These are phyloP conservation scores for Isatis tinctoria DNA, from an alignment of 345 rosid genomes.

Conservation along the genomic window DNA sequence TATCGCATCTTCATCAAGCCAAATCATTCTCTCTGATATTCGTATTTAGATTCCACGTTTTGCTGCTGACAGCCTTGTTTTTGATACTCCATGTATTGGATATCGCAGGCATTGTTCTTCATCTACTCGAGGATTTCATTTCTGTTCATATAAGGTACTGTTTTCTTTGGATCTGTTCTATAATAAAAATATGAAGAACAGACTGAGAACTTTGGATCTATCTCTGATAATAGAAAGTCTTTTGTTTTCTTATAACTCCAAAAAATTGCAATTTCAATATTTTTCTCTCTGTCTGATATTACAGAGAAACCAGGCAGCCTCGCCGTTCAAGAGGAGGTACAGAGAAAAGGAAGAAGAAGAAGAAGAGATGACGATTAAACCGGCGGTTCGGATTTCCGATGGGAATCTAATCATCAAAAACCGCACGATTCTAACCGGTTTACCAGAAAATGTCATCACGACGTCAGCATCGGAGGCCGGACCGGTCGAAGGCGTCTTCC, in stretches of 20 bases:
- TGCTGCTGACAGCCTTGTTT: constrained; percentile 20
- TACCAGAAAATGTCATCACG: constrained; percentile 70
- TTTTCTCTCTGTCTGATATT: background rate
- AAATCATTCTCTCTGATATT: constrained; percentile 3
- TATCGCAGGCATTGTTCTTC: constrained; percentile 40
- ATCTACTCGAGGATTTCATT: constrained; percentile 20
- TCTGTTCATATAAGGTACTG: constrained; percentile 47
- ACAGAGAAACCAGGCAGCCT: constrained; percentile 41
- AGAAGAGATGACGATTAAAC: constrained; percentile 75
- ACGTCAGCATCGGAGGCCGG: constrained; percentile 62
- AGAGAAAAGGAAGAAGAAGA: constrained; percentile 23
- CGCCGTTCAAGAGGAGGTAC: constrained; percentile 27
- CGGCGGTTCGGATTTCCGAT: constrained; percentile 62
- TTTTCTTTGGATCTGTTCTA: background rate
- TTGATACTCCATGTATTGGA: constrained; percentile 37
- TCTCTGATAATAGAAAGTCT: background rate
- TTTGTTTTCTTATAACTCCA: background rate
- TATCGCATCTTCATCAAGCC: background rate
- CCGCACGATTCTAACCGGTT: constrained; percentile 55
- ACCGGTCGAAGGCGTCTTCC: constrained; percentile 68
- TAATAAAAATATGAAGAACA: background rate
- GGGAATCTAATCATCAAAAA: constrained; percentile 59
- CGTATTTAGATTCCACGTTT: background rate
- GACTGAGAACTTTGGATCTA: background rate
- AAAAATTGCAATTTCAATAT: background rate